Base-by-base conservation (phyloP, 75 land plant genomes). In the Selaginella moellendorffii region DNA sequence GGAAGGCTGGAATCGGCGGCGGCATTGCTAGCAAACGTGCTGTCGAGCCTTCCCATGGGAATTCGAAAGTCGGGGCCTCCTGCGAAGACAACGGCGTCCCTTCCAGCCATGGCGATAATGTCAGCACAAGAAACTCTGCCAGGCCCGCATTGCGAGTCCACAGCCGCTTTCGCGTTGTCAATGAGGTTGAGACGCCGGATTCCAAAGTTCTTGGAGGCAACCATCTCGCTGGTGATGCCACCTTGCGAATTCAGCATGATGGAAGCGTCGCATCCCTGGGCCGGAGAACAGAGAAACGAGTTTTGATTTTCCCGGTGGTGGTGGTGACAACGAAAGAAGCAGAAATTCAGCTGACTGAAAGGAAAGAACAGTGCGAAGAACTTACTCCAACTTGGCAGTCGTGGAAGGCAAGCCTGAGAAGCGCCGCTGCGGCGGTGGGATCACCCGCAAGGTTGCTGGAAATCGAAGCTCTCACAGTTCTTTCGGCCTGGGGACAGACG, bases 321-420 rank as follows among this genome's bases (percentile, higher is more conserved):
- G n/a, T n/a, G n/a, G n/a, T n/a, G n/a, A n/a, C n/a, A n/a, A n/a
- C n/a, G n/a, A n/a, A n/a, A n/a, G n/a, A n/a, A n/a, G n/a, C n/a
- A n/a, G n/a, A n/a, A n/a, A n/a, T n/a, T n/a, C n/a, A n/a, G n/a
- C n/a, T n/a, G n/a, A n/a, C n/a, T n/a, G n/a, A n/a, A n/a, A n/a
- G n/a, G n/a, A n/a, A n/a, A n/a, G n/a, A n/a, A n/a, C n/a, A n/a
- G n/a, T 12, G 24, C 27, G 0, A 1, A 1, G 1, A 17, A 66
- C 70, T 69, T 65, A 86, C 83, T 68, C 78, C 74, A 0, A 88
- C 95, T 54, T 79, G 74, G 74, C 95, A 85, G 69, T 85, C 95
- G 69, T 85, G 95, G 65, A 88, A n/a, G n/a, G n/a, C n/a, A n/a
- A n/a, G n/a, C n/a, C n/a, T n/a, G n/a, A n/a, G n/a, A n/a, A n/a